A percentile compares a stretch with the other conserved stretches of the same genome.
These are phyloP conservation scores for Neurospora sp. DNA, from an alignment of 495 filamentous ascomycete species.

Conservation along the genomic window DNA sequence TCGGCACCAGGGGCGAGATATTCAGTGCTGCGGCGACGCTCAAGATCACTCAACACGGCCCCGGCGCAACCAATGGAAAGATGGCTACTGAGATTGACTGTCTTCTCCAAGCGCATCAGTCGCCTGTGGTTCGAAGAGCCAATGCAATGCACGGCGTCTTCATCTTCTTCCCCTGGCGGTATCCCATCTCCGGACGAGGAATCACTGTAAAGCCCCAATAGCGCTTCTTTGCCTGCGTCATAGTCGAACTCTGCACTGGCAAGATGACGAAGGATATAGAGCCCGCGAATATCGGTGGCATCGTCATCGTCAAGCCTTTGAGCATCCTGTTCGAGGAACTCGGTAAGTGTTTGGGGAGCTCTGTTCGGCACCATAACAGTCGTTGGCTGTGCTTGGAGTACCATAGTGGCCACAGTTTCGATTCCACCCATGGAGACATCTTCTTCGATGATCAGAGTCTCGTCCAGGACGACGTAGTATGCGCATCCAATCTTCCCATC, in stretches of 20 bases:
- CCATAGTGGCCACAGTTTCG: slow-evolving; percentile 66
- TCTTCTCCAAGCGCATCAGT: slow-evolving; percentile 60
- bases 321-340: slow-evolving; percentile 33
- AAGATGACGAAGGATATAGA: slow-evolving; percentile 64
- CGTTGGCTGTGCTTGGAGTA: slow-evolving; percentile 70
- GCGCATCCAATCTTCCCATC: slow-evolving; percentile 71
- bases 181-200: slow-evolving; percentile 38
- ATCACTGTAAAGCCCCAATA: slow-evolving; percentile 47
- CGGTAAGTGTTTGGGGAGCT: slow-evolving; percentile 49
- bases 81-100: slow-evolving; percentile 68
- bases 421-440: slow-evolving; percentile 63
- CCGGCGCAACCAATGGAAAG: slow-evolving; percentile 64
- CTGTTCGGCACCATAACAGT: slow-evolving; percentile 64
- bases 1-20: slow-evolving; percentile 46
- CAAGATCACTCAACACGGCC: slow-evolving; percentile 69
- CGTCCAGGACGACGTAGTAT: slow-evolving; percentile 69
- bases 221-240: slow-evolving; percentile 55
- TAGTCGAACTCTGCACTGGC: slow-evolving; percentile 71
- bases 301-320: slow-evolving; percentile 27
- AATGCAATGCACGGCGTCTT: slow-evolving; percentile 37
- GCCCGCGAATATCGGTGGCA: slow-evolving; percentile 22
- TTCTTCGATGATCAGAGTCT: slow-evolving; percentile 68
- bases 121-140: slow-evolving; percentile 49
- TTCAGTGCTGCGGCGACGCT: slow-evolving; percentile 54
- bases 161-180: slow-evolving; percentile 43